Evolutionary conservation across 140 eudicot species (phyloP), one percentile per base, ranked within the genome.

Genomic region (Oenanthe javanica): DNA sequence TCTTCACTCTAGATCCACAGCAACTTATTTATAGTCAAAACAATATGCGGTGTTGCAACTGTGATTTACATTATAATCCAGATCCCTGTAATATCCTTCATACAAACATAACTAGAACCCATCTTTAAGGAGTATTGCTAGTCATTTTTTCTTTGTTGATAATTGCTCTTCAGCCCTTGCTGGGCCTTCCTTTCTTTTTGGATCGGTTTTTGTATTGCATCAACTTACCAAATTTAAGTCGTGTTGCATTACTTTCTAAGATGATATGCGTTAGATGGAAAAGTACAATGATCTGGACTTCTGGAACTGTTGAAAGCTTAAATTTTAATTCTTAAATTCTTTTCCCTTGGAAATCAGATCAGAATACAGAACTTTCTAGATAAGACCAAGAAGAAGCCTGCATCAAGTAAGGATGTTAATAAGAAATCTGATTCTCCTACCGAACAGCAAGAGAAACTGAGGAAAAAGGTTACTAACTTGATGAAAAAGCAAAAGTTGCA

Each of bases 351-450:
- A 72, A 54, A 79, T 82, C 84, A 94, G 98, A 94, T 80, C 46
- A 87, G 92, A 78, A 90, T 94, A 79, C 90, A 90, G 75, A 87
- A 83, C 76, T 94, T 94, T 77, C 80, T 94, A 82, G 97, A 92
- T 84, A 94, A 89, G 76, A 80, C 89, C 49, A 92, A 94, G 84
- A 84, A 78, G 87, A 94, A 85, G 79, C 78, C 82, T 78, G 72
- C 89, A 78, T 45, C 77, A 79, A 87, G 83, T 27, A 92, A 84
- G 83, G 86, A 83, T 81, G 83, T 83, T 48, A 88, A 83, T 79
- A 92, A 87, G 46, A 91, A 52, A 57, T 57, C 87, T 45, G 93
- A 86, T 84, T 75, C 86, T 74, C 87, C 25, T 15, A 82, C 79
- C 9, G 84, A 84, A 71, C 88, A 86, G 75, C 85, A 89, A 78